phyloP scores from a whole-genome alignment of 768 basidiomycete species.

The Pulveroboletus sp. region DNA sequence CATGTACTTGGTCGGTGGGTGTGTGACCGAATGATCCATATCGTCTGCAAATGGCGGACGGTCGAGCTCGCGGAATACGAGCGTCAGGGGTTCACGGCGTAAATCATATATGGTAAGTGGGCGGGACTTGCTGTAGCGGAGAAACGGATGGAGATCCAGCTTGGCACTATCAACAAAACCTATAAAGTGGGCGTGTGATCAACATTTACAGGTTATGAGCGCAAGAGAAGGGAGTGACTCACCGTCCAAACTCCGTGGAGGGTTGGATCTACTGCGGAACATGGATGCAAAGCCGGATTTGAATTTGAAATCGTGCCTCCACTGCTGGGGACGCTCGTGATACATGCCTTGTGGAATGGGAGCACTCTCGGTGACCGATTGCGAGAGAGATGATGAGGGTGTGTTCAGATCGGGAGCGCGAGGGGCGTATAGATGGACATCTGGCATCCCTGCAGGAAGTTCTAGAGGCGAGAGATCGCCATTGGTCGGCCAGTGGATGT shows the following conservation, averaged over 20 bases:
- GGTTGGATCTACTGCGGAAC: slow-evolving; percentile 23
- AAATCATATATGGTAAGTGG: slow-evolving; percentile 51
- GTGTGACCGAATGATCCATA: slow-evolving; percentile 52
- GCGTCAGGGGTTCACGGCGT: slow-evolving; percentile 37
- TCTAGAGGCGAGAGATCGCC: slow-evolving; percentile 23
- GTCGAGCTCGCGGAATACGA: slow-evolving; percentile 45
- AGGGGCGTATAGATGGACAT: slow-evolving; percentile 12
- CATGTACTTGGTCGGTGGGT: slow-evolving; percentile 48
- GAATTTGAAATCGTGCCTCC: slow-evolving; percentile 33
- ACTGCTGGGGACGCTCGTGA: slow-evolving; percentile 25
- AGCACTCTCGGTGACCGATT: slow-evolving; percentile 11
- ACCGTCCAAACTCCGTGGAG: slow-evolving; percentile 15
- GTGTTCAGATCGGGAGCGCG: slow-evolving; percentile 21
- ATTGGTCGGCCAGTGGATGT: slow-evolving; percentile 12
- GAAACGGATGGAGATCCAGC: slow-evolving; percentile 21
- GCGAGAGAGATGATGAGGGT: slow-evolving; percentile 25
- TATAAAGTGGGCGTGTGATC: slow-evolving; percentile 2
- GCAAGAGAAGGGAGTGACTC: slow-evolving; percentile 1
- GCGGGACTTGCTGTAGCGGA: slow-evolving; percentile 23
- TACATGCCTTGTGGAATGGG: slow-evolving; percentile 9
- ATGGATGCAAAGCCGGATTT: slow-evolving; percentile 30
- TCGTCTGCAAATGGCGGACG: slow-evolving; percentile 47
- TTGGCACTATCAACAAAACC: slow-evolving; percentile 25
- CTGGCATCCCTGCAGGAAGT: slow-evolving; percentile 17
- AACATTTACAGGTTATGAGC: not conserved